Conservation (phyloP, 2,329 filamentous ascomycete genomes). For the Dactylellina cionopaga region DNA sequence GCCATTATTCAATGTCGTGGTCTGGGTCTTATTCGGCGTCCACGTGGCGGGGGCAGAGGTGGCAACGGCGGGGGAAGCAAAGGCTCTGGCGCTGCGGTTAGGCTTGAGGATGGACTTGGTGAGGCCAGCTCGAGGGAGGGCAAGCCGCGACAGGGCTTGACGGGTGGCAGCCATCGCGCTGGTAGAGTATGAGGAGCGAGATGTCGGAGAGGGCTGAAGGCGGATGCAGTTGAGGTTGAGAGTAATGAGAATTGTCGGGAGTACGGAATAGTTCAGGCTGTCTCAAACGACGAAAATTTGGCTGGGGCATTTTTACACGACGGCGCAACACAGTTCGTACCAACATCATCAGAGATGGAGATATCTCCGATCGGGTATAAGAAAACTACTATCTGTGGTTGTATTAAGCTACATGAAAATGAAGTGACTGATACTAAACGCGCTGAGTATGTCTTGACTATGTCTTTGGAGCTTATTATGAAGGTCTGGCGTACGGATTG, state of each 20-base stretch:
- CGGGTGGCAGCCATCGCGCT: slow-evolving; percentile 57
- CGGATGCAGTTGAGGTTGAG: slow-evolving; percentile 12
- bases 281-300: slow-evolving; percentile 52
- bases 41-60: slow-evolving; percentile 61
- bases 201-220: slow-evolving; percentile 7
- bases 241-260: slow-evolving; percentile 1
- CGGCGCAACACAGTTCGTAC: slow-evolving; percentile 33
- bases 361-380: no score
- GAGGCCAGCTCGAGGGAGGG: slow-evolving; percentile 54
- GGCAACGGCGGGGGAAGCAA: slow-evolving; percentile 56
- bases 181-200: slow-evolving; percentile 27
- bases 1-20: slow-evolving; percentile 95
- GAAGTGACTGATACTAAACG: no score
- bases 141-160: slow-evolving; percentile 55
- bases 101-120: slow-evolving; percentile 54
- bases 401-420: no score
- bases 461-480: background rate
- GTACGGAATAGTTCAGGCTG: slow-evolving; percentile 18
- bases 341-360: slow-evolving; percentile 35
- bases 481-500: slow-evolving; percentile 1
- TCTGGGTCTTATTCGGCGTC: slow-evolving; percentile 81
- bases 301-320: slow-evolving; percentile 48
- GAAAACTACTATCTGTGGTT: no score
- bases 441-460: no score
- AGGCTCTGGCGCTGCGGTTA: slow-evolving; percentile 41